Percentiles rank a stretch among this genome's conserved stretches.
Conservation (phyloP, 345 rosid genomes). For the Erysimum cheiranthoides region DNA sequence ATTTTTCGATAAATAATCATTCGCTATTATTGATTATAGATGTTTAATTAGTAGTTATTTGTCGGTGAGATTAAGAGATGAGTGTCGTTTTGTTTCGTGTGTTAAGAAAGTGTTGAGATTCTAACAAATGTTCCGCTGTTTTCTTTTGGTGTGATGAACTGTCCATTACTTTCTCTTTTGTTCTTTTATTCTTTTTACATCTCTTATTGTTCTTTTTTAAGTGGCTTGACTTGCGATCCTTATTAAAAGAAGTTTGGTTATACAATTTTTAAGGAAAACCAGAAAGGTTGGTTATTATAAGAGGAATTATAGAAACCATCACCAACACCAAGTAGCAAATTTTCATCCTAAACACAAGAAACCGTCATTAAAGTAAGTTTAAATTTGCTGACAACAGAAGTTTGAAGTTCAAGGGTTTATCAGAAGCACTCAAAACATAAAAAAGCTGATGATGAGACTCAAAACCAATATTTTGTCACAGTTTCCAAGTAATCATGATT, state of each 20-base stretch:
- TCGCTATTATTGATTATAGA: slow-evolving; percentile 16
- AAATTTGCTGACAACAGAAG: background rate
- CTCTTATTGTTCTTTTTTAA: slow-evolving; percentile 2
- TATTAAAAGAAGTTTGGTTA: background rate
- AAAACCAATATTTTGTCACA: slow-evolving; percentile 12
- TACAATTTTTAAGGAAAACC: background rate
- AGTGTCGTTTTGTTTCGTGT: slow-evolving; percentile 25
- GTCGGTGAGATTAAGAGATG: slow-evolving; percentile 36
- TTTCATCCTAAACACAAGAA: background rate
- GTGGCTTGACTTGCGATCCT: background rate
- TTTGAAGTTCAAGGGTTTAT: background rate
- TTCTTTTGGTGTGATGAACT: slow-evolving; percentile 26
- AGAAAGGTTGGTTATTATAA: background rate
- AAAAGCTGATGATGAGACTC: background rate
- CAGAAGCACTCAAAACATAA: background rate
- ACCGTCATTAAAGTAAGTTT: background rate
- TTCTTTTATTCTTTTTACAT: slow-evolving; percentile 25
- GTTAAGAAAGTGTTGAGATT: slow-evolving; percentile 35
- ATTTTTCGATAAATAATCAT: too few species aligned
- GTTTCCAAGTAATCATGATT: slow-evolving; percentile 33
- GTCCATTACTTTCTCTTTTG: slow-evolving; percentile 37
- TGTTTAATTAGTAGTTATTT: slow-evolving; percentile 21
- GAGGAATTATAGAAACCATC: background rate
- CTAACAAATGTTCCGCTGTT: slow-evolving; percentile 20
- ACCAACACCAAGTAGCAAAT: background rate